phyloP scores from a whole-genome alignment of 192 early-diverging fungal genomes.

The Borealophlyctis nickersoniae region DNA sequence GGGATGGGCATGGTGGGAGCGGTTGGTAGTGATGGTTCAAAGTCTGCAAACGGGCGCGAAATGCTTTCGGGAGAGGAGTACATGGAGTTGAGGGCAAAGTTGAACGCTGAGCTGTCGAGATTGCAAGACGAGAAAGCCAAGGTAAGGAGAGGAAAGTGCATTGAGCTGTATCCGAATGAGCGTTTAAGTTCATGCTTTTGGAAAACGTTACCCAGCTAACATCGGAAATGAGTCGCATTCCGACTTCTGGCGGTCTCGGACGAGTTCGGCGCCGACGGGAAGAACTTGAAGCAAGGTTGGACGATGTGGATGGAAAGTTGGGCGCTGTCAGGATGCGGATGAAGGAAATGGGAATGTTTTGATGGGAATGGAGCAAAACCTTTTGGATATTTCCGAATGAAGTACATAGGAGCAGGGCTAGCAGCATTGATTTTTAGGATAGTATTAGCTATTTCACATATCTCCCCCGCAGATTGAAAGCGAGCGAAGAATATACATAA shows the following conservation, averaged over 20 bases:
- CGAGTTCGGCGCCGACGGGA: conserved; percentile 13
- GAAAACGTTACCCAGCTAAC: not conserved
- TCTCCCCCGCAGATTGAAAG: no score
- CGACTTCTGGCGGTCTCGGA: conserved; percentile 13
- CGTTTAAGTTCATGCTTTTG: no score
- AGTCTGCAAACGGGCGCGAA: no score
- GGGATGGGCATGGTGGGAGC: not conserved
- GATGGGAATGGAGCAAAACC: not conserved
- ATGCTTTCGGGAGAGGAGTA: conserved; percentile 1
- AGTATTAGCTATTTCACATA: no score
- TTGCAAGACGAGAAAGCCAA: conserved; percentile 4
- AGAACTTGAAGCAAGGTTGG: conserved; percentile 14
- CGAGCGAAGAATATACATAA: no score
- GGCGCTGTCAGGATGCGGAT: conserved; percentile 6
- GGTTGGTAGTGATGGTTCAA: no score
- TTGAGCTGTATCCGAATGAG: no score
- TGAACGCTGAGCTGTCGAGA: conserved; percentile 2
- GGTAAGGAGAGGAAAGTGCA: not conserved
- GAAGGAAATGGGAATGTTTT: conserved; percentile 13
- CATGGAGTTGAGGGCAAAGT: conserved; percentile 1
- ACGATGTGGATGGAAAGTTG: conserved; percentile 14
- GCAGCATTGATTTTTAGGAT: no score
- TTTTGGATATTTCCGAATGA: no score
- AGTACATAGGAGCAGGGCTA: no score
- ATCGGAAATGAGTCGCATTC: conserved; percentile 21